phyloP scores from a whole-genome alignment of 176 grass and related monocot genomes.

The Saccharum spontaneum region DNA sequence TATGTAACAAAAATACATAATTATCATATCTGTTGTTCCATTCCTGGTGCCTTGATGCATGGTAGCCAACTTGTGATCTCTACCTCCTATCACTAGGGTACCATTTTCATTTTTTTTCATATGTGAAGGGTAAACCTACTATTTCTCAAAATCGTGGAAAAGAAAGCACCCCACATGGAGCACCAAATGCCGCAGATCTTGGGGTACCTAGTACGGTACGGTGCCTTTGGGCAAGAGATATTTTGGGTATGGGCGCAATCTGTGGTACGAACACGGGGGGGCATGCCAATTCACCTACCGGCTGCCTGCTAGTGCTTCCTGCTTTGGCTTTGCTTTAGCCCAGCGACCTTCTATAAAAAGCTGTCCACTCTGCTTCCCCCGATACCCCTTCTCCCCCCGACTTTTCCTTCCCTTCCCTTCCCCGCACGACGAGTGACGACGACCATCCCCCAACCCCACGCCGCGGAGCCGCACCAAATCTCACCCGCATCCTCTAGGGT shows the following conservation, averaged over 20 bases:
- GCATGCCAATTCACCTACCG: conserved; percentile 25
- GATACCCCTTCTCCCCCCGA: conserved; percentile 29
- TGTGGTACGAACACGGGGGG: conserved; percentile 40
- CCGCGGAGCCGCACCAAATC: neutral
- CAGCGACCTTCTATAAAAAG: conserved; percentile 43
- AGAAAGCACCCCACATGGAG: neutral
- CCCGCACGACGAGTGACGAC: conserved; percentile 36
- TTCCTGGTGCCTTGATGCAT: neutral
- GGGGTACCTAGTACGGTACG: conserved; percentile 24
- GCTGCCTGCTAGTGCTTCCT: conserved; percentile 14
- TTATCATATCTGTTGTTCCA: neutral
- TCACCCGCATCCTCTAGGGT: neutral
- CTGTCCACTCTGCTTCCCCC: conserved; percentile 40
- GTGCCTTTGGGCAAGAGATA: conserved; percentile 16
- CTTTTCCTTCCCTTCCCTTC: conserved; percentile 23
- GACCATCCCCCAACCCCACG: conserved; percentile 29
- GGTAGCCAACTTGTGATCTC: neutral
- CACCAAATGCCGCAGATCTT: conserved; percentile 13
- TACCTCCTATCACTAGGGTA: neutral
- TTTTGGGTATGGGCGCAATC: conserved; percentile 35
- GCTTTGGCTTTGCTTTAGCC: conserved; percentile 29
- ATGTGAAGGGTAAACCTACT: neutral
- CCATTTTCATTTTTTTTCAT: neutral
- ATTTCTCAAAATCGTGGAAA: neutral
- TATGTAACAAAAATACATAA: neutral